Evolutionary conservation across 495 filamentous ascomycete species (phyloP), one percentile per base, ranked within the genome.

Genomic region (Stereocaulon alpinum): DNA sequence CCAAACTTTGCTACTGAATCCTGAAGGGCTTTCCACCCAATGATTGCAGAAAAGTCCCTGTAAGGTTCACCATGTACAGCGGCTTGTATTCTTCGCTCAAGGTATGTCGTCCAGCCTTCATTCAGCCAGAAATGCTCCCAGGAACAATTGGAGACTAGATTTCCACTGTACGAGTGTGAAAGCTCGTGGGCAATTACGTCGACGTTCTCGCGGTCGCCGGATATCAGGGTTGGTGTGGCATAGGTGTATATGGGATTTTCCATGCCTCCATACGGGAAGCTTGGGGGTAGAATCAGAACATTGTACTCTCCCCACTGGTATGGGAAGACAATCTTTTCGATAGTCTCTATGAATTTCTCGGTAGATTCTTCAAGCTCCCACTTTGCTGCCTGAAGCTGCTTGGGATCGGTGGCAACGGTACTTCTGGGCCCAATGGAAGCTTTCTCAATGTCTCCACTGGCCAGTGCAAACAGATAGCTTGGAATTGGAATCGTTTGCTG

Each of bases 61-160:
- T 94, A 82, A 2, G 87, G 70, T 61, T 93, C 86, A 32, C 89
- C 88, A 63, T 96, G 90, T 40, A 74, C 63, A 12, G 51, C 58
- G 6, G 53, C 56, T 61, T 63, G 56, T 63, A 79, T 85, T 45
- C 92, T 79, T 51, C 92, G 81, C 71, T 98, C 93, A 9, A 96
- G 81, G 68, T 97, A 96, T 9, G 84, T 87, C 3, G 91, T 96
- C 92, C 92, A 97, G 37, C 91, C 91, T 69, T 96, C 91, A 64
- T 96, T 96, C 56, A 97, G 71, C 91, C 91, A 97, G 69, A 95
- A 96, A 66, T 98, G 91, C 70, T 96, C 90, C 93, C 93, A 98
- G 37, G 84, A 90, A 56, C 85, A 84, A 67, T 87, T 92, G 7
- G 85, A 89, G 10, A 96, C 93, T 4, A 96, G 73, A 66, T 98